Base-by-base conservation (phyloP, 1,139 yeast genomes). In the Sugiyamaella castrensis region DNA sequence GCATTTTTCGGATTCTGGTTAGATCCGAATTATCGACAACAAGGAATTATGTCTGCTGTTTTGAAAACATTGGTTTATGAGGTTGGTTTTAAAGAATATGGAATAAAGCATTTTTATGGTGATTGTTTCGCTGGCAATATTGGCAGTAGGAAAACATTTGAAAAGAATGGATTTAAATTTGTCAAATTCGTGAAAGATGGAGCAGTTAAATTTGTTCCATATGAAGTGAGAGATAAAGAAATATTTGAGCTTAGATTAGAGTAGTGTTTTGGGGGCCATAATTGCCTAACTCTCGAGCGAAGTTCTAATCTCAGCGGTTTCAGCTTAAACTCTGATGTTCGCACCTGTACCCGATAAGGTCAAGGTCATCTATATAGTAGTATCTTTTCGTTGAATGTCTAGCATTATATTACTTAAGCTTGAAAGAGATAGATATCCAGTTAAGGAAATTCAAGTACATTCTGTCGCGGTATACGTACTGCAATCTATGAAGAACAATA, bases 1-100 rank as follows among this genome's bases (percentile, higher is more conserved):
- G 59, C 57, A 3, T 30, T 43, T 8, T 47, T 58, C 26, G 62
- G 63, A n/a, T 59, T 55, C 47, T 57, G 53, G 50, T 45, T 59
- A 16, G 42, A 40, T n/a, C 59, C 62, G 1, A 57, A 44, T 6
- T 57, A 57, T 40, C 51, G 48, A 16, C 45, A 53, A 11, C 39
- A 48, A 31, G 61, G 62, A n/a, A 51, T 59, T 31, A 53, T 57
- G 53, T 30, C 54, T 4, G 34, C 37, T 3, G 57, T 55, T 10
- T 41, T 59, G n/a, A 28, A 44, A 5, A 40, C 47, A 1, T 11
- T 55, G 24, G 28, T 57, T 4, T 43, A 56, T 2, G 43, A 55
- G 28, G 35, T 59, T 11, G 60, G 58, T 2, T 32, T 30, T 28
- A 38, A 51, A 16, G 30, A 24, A 9, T 38, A 48, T 31, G 53